These are phyloP conservation scores for Spathaspora hagerdaliae DNA, from an alignment of 805 yeast genomes.

Conservation along the genomic window DNA sequence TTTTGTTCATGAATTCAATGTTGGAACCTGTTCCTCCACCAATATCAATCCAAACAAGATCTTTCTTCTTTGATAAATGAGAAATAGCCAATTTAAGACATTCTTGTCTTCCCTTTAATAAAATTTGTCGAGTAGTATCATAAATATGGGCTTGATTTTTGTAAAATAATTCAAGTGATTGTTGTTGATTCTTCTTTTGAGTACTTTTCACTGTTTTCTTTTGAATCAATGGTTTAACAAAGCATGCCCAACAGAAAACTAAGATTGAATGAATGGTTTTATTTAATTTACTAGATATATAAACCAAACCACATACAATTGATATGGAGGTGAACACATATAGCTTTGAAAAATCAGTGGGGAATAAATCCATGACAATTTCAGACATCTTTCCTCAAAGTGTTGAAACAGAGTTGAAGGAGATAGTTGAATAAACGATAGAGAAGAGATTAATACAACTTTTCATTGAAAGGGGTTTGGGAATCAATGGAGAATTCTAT, in stretches of 20 bases:
- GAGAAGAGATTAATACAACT: too few species aligned
- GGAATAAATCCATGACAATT: conserved; percentile 5
- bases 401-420: background rate
- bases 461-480: too few species aligned
- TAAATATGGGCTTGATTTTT: conserved; percentile 73
- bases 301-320: conserved; percentile 12
- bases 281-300: conserved; percentile 15
- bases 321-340: conserved; percentile 15
- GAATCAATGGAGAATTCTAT: too few species aligned
- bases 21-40: conserved; percentile 89
- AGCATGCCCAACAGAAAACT: conserved; percentile 47
- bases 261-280: conserved; percentile 21
- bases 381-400: conserved; percentile 4
- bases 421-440: too few species aligned
- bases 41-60: conserved; percentile 69
- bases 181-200: conserved; percentile 46
- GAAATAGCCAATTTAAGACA: conserved; percentile 57
- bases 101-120: conserved; percentile 68
- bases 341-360: conserved; percentile 12
- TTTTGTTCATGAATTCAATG: conserved; percentile 67
- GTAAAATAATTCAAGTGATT: conserved; percentile 65
- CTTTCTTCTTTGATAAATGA: conserved; percentile 44
- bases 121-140: conserved; percentile 62
- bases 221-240: conserved; percentile 46
- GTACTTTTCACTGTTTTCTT: conserved; percentile 5